These are phyloP conservation scores for Bryoglossum gracile DNA, from an alignment of 495 filamentous ascomycete genomes.

Conservation along the genomic window DNA sequence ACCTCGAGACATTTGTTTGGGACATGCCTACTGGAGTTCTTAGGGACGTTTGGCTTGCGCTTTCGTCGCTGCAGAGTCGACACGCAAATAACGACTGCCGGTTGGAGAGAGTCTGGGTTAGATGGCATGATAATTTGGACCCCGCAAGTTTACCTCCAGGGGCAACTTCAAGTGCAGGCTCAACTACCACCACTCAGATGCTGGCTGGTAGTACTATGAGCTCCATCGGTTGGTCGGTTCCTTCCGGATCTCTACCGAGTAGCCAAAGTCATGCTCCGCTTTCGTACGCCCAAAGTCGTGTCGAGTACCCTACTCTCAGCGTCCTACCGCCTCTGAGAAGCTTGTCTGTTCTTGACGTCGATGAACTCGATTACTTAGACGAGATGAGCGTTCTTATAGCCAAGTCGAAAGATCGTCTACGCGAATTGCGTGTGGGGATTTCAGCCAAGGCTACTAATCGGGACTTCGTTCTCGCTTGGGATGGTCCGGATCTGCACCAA, in stretches of 20 bases:
- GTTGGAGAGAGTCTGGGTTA: slow-evolving; percentile 74
- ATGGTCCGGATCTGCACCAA: slow-evolving; percentile 48
- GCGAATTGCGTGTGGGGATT: slow-evolving; percentile 76
- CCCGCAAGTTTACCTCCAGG: slow-evolving; percentile 20
- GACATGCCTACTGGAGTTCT: slow-evolving; percentile 93
- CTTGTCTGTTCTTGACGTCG: slow-evolving; percentile 79
- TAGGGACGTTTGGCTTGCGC: slow-evolving; percentile 78
- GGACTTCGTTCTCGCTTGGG: slow-evolving; percentile 57
- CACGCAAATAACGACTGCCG: slow-evolving; percentile 54
- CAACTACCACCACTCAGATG: slow-evolving; percentile 24
- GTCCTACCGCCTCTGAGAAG: slow-evolving; percentile 75
- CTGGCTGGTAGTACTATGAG: slow-evolving; percentile 36
- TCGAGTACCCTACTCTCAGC: slow-evolving; percentile 83
- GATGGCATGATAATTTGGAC: slow-evolving; percentile 75
- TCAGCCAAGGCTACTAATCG: slow-evolving; percentile 48
- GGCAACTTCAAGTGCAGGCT: slow-evolving; percentile 15
- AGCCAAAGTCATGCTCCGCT: slow-evolving; percentile 13
- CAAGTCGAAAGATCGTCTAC: slow-evolving; percentile 57
- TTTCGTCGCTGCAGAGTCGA: slow-evolving; percentile 64
- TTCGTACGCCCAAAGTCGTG: slow-evolving; percentile 38
- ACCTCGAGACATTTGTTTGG: slow-evolving; percentile 88
- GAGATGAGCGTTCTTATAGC: slow-evolving; percentile 81
- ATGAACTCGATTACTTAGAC: slow-evolving; percentile 80
- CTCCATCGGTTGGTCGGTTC: slow-evolving; percentile 35
- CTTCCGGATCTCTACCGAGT: slow-evolving; percentile 22